Evolutionary conservation across 2,329 filamentous ascomycete species (phyloP), one percentile per base, ranked within the genome.

Genomic region (Thyridium curvatum): DNA sequence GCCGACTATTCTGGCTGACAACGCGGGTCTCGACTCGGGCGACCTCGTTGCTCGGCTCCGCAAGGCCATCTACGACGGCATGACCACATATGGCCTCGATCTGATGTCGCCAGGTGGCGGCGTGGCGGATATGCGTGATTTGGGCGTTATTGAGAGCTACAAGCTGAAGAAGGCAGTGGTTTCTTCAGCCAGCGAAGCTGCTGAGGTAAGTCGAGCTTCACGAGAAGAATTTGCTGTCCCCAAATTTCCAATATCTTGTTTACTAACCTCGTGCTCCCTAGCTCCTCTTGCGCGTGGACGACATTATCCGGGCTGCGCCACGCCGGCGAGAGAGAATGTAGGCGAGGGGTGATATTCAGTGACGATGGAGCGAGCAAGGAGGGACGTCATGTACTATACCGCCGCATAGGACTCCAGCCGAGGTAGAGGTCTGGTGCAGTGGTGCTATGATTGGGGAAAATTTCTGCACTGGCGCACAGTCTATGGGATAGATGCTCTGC

Each of bases 141-240:
- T 94, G 35, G 93, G 93, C 33, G 90, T 98, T 18, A 84, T 98
- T 50, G 93, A 98, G 70, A 94, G 88, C 64, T 97, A 96, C 74
- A 98, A 98, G 75, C 69, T 98, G 60, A 98, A 98, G 79, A 84
- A 81, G 60, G 93, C 93, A n/a, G 93, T 98, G 39, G 93, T 98
- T 37, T 94, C 86, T 38, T 95, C 89, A 45, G 93, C 93, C 16
- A 94, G 88, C 42, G 93, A 98, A 68, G 93, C 93, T 46, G 90
- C 93, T 49, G 93, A 98, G 77, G 88, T 94, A 72, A 70, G 81
- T 61, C 28, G 7, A 18, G 15, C 10, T 26, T 30, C n/a, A 30
- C n/a, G 28, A 35, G 12, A 18, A 16, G 7, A 10, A 12, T 8
- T n/a, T 12, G 10, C 10, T 15, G 8, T 8, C 3, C 12, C 2